Conservation (phyloP, 257 asterid species). For the Rehmannia glutinosa region DNA sequence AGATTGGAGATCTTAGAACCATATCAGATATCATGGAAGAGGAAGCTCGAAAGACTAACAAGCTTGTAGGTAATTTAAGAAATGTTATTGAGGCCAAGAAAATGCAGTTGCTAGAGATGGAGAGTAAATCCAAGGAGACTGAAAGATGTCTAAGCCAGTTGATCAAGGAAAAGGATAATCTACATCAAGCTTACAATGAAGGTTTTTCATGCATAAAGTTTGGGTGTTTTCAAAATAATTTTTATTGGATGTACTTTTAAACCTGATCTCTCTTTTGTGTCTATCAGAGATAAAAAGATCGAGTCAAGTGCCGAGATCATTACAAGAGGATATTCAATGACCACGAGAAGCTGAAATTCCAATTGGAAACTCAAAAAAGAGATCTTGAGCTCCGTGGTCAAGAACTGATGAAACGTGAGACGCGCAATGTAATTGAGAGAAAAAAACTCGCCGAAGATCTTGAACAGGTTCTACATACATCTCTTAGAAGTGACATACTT, state of each 20-base stretch:
- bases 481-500: constrained; percentile 5
- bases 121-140: constrained; percentile 65
- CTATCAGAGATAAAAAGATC: constrained; percentile 72
- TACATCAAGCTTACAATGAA: constrained; percentile 67
- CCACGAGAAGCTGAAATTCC: constrained; percentile 71
- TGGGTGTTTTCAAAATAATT: background rate
- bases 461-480: constrained; percentile 57
- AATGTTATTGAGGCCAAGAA: constrained; percentile 70
- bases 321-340: constrained; percentile 66
- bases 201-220: constrained; percentile 41
- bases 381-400: constrained; percentile 70
- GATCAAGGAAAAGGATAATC: constrained; percentile 64
- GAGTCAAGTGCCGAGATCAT: constrained; percentile 72
- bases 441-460: constrained; percentile 68
- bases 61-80: constrained; percentile 62
- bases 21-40: constrained; percentile 77
- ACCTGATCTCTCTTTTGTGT: constrained; percentile 24
- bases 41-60: constrained; percentile 60
- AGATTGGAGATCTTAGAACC: constrained; percentile 76
- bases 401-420: constrained; percentile 74
- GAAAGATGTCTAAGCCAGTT: constrained; percentile 43
- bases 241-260: constrained; percentile 1
- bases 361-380: constrained; percentile 59
- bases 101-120: constrained; percentile 59
- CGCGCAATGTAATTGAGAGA: constrained; percentile 68